phyloP scores from a whole-genome alignment of 1,284 basidiomycete genomes.

The Boletus semigastroideus region DNA sequence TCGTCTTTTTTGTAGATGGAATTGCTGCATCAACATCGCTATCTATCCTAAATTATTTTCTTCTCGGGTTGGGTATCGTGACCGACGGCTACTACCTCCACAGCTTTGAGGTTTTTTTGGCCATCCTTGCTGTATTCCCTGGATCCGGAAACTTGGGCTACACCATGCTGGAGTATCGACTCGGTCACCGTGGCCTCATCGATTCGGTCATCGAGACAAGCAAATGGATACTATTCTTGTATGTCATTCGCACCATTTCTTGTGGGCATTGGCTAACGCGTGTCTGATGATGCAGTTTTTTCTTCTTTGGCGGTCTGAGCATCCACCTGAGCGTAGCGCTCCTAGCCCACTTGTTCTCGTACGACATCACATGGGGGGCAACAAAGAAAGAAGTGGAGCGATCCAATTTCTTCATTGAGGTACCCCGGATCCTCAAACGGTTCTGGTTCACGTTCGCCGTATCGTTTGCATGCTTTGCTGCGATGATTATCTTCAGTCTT shows the following conservation, averaged over 20 bases:
- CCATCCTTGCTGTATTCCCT: constrained; percentile 75
- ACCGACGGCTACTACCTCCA: constrained; percentile 71
- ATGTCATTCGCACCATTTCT: not conserved
- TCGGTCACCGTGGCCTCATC: constrained; percentile 59
- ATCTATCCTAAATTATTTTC: constrained; percentile 69
- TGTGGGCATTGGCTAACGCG: not conserved
- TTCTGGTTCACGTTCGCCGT: constrained; percentile 40
- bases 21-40: constrained; percentile 68
- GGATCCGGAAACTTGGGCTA: constrained; percentile 70
- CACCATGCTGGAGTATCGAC: constrained; percentile 73
- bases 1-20: constrained; percentile 49
- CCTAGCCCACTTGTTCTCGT: constrained; percentile 77
- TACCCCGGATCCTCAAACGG: constrained; percentile 75
- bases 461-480: constrained; percentile 36
- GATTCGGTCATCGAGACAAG: constrained; percentile 40
- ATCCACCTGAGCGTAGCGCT: constrained; percentile 73
- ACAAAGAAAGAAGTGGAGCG: constrained; percentile 79
- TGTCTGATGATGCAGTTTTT: constrained; percentile 51
- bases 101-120: constrained; percentile 74
- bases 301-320: constrained; percentile 81
- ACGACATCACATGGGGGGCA: constrained; percentile 82
- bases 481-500: constrained; percentile 41
- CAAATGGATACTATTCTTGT: constrained; percentile 79
- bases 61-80: constrained; percentile 63
- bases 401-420: constrained; percentile 86